Percentiles rank a stretch among this genome's conserved stretches.
These are phyloP conservation scores for Pythium phragmiticola DNA, from an alignment of 352 stramenopile genomes.

Conservation along the genomic window DNA sequence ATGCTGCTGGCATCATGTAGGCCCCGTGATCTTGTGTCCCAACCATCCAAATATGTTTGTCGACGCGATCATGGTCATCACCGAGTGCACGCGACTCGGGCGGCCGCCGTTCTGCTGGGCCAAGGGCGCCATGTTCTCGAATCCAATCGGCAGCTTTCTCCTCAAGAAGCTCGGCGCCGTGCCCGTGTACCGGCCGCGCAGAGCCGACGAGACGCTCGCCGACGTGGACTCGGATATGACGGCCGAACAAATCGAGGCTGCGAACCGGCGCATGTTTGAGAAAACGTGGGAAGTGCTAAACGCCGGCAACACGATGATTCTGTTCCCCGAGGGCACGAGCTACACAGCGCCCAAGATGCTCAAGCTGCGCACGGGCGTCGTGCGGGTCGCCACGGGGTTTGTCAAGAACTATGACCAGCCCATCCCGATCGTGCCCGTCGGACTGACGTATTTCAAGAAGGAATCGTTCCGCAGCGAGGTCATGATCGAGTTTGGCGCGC, in stretches of 20 bases:
- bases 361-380: slow-evolving; percentile 64
- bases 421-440: slow-evolving; percentile 68
- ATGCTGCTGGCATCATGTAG: slow-evolving; percentile 13
- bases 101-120: slow-evolving; percentile 70
- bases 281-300: slow-evolving; percentile 63
- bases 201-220: slow-evolving; percentile 39
- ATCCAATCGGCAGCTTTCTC: slow-evolving; percentile 39
- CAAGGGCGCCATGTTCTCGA: slow-evolving; percentile 76
- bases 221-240: slow-evolving; percentile 69
- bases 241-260: slow-evolving; percentile 53
- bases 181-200: slow-evolving; percentile 63
- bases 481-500: slow-evolving; percentile 68
- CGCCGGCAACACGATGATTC: slow-evolving; percentile 64
- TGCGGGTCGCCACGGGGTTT: slow-evolving; percentile 72
- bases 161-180: slow-evolving; percentile 57
- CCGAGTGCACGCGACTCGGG: slow-evolving; percentile 51
- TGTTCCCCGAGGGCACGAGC: slow-evolving; percentile 80
- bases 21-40: slow-evolving; percentile 72
- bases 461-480: slow-evolving; percentile 71
- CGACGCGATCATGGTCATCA: slow-evolving; percentile 73
- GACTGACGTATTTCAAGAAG: slow-evolving; percentile 85
- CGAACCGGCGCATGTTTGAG: slow-evolving; percentile 75
- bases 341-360: slow-evolving; percentile 83
- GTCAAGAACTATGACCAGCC: slow-evolving; percentile 63
- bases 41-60: slow-evolving; percentile 87